Conservation (phyloP, 2,329 filamentous ascomycete genomes). For the Ophiostoma pallidulum region DNA sequence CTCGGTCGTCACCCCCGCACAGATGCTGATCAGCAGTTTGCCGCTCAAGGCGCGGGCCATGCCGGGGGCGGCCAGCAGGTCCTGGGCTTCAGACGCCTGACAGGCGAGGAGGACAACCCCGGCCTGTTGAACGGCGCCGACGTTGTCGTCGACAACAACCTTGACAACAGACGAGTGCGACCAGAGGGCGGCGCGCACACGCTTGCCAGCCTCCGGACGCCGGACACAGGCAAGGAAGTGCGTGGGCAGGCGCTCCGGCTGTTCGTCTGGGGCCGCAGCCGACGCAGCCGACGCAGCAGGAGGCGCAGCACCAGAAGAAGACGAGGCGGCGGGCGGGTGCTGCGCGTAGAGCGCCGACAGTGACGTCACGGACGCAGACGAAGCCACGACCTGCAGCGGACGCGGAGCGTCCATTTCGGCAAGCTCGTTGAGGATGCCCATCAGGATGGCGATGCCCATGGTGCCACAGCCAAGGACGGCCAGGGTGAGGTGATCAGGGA, state of each 20-base stretch:
- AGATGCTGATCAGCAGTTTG: conserved; percentile 74
- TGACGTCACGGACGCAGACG: conserved; percentile 20
- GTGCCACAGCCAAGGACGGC: conserved; percentile 76
- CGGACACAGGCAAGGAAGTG: conserved; percentile 76
- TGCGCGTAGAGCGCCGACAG: conserved; percentile 4
- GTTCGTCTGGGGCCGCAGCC: conserved; percentile 34
- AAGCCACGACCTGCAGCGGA: conserved; percentile 36
- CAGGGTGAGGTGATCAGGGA: conserved; percentile 48
- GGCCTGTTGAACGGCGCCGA: conserved; percentile 54
- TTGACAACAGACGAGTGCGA: conserved; percentile 53
- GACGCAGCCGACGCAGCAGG: conserved; percentile 34
- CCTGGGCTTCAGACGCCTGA: conserved; percentile 66
- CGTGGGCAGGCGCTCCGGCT: conserved; percentile 53
- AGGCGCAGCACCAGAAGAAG: conserved; percentile 11
- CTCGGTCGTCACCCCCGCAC: conserved; percentile 62
- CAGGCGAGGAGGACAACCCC: conserved; percentile 71
- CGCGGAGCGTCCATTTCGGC: conserved; percentile 39
- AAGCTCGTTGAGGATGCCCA: conserved; percentile 66
- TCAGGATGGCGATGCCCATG: conserved; percentile 78
- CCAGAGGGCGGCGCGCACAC: conserved; percentile 56
- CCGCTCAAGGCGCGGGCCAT: conserved; percentile 61
- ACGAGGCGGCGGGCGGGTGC: background rate
- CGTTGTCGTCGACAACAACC: conserved; percentile 63
- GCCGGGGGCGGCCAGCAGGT: conserved; percentile 56
- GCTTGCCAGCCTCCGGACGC: conserved; percentile 57